Evolutionary conservation across 73 alveolate genomes (phyloP).

Genomic region (Paramecium biaurelia): DNA sequence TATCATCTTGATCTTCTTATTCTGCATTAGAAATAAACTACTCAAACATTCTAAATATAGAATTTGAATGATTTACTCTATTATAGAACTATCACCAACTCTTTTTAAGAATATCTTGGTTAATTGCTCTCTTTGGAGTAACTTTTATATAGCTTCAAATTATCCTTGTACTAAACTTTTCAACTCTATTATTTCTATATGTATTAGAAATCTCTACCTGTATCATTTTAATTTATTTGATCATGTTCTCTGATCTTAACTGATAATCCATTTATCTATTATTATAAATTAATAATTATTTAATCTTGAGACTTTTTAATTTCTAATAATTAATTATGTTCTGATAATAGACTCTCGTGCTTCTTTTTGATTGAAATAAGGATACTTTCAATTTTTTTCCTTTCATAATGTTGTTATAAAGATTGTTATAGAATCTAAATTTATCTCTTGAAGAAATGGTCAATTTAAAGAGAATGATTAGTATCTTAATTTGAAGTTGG

Average conservation of each 20-base stretch:
- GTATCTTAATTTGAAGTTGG: neutral
- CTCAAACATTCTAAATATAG: conserved; percentile 1
- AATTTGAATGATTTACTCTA: neutral
- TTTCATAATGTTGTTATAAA: neutral
- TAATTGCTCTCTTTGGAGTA: conserved; percentile 42
- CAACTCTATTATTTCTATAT: neutral
- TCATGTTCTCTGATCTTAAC: neutral
- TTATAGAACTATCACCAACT: conserved; percentile 41
- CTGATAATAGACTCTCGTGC: neutral
- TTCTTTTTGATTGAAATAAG: conserved; percentile 7
- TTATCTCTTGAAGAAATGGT: conserved; percentile 34
- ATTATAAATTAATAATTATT: neutral
- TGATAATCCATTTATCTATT: neutral
- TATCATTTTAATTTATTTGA: neutral
- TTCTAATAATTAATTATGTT: neutral
- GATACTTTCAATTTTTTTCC: neutral
- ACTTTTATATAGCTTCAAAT: conserved; percentile 45
- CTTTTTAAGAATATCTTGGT: conserved; percentile 23
- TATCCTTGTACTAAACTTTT: neutral
- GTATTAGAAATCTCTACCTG: neutral
- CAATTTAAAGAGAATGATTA: neutral
- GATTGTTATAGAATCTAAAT: conserved; percentile 7
- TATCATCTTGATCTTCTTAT: neutral
- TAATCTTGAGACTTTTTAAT: neutral
- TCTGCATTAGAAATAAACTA: conserved; percentile 20